Evolutionary conservation across 176 grass and related monocot genomes (phyloP).

Genomic region (Carex myosuroides): DNA sequence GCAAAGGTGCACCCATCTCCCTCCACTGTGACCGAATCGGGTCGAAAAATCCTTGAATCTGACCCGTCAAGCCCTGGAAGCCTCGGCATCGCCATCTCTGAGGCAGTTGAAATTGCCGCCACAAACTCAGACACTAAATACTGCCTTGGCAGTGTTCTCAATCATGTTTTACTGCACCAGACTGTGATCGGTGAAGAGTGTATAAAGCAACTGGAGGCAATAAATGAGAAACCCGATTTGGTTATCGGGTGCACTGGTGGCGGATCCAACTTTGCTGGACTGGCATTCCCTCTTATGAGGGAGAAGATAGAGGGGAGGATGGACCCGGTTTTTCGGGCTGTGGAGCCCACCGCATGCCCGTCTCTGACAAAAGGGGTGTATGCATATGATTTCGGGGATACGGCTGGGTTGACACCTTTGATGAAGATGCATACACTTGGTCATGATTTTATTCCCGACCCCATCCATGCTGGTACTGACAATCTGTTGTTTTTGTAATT

Average conservation of each 20-base stretch:
- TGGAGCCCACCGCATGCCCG: conserved; percentile 81
- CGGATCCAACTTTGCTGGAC: conserved; percentile 81
- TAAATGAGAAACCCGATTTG: conserved; percentile 56
- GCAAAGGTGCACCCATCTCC: conserved; percentile 84
- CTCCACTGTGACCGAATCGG: conserved; percentile 48
- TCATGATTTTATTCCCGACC: conserved; percentile 78
- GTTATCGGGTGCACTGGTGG: conserved; percentile 89
- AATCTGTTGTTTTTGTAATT: not conserved
- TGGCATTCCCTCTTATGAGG: conserved; percentile 75
- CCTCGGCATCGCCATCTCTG: conserved; percentile 90
- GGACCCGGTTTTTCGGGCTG: conserved; percentile 60
- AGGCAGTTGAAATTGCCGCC: conserved; percentile 85
- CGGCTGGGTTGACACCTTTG: conserved; percentile 68
- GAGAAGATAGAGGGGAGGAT: conserved; percentile 74
- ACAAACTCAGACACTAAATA: conserved; percentile 65
- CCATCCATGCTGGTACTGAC: conserved; percentile 66
- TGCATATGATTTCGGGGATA: conserved; percentile 77
- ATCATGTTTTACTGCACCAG: conserved; percentile 90
- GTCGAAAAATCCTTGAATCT: conserved; percentile 40
- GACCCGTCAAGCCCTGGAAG: conserved; percentile 74
- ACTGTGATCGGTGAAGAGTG: conserved; percentile 94
- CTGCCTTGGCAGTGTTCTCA: conserved; percentile 92
- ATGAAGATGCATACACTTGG: conserved; percentile 99
- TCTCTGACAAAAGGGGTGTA: conserved; percentile 88
- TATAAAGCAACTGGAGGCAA: conserved; percentile 61